These are phyloP conservation scores for Penicillium argentinense DNA, from an alignment of 495 filamentous ascomycete genomes.

Conservation along the genomic window DNA sequence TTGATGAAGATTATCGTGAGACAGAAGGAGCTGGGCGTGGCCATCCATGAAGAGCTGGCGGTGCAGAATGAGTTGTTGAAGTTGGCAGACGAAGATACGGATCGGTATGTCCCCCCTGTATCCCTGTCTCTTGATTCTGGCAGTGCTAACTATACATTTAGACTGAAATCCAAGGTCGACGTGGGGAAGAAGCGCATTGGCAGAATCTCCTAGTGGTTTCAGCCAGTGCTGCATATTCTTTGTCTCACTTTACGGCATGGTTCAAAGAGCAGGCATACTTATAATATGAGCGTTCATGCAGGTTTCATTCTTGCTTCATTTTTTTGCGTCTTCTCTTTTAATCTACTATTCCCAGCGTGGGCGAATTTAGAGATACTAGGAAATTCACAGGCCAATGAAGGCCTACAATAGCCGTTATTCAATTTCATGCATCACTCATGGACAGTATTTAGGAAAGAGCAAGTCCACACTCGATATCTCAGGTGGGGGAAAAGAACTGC, in stretches of 20 bases:
- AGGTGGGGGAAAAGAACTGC: constrained; percentile 35
- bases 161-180: constrained; percentile 72
- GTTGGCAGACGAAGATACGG: constrained; percentile 72
- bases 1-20: constrained; percentile 72
- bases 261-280: no score
- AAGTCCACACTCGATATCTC: not conserved
- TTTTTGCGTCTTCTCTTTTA: constrained; percentile 1
- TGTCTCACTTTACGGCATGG: no score
- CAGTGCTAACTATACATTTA: constrained; percentile 28
- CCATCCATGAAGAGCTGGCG: constrained; percentile 82
- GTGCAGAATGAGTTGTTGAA: constrained; percentile 81
- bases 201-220: constrained; percentile 61
- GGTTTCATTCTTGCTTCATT: not conserved
- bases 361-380: constrained; percentile 1
- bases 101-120: constrained; percentile 43
- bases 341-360: constrained; percentile 14
- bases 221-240: not conserved
- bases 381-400: no score
- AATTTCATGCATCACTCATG: not conserved
- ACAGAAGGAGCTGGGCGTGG: constrained; percentile 82
- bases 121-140: not conserved
- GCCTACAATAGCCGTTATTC: no score
- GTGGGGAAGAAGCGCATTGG: constrained; percentile 80
- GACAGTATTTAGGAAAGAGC: no score
- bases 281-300: no score